Conservation (phyloP, 495 filamentous ascomycete species). For the Xylaria sp. region DNA sequence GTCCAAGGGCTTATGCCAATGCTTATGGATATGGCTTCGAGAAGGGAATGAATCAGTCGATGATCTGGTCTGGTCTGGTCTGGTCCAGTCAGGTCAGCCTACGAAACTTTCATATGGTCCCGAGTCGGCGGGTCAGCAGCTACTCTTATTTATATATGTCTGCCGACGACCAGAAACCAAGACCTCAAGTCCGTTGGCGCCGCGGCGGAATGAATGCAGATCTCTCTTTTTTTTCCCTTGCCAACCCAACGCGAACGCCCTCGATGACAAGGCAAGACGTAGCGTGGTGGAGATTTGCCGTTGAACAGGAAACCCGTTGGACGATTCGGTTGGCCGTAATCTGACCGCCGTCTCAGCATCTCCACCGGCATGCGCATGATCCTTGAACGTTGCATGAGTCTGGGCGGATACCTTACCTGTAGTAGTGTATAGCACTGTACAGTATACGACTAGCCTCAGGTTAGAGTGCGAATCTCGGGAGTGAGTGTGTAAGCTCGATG, state of each 20-base stretch:
- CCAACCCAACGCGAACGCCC: constrained; percentile 11
- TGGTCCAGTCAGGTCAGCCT: not conserved
- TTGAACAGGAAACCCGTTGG: constrained; percentile 12
- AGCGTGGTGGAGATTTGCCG: constrained; percentile 5
- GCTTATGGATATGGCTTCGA: too few species aligned
- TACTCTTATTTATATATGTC: constrained; percentile 24
- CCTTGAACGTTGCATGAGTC: constrained; percentile 10
- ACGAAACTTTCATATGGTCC: constrained; percentile 2
- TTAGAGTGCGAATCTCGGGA: not conserved
- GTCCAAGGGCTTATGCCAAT: not conserved
- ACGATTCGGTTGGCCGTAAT: constrained; percentile 19
- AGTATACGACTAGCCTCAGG: not conserved
- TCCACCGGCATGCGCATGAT: constrained; percentile 23
- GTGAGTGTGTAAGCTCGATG: constrained; percentile 11
- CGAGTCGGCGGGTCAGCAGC: constrained; percentile 5
- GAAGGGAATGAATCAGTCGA: not conserved
- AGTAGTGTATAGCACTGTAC: not conserved
- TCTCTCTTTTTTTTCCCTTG: not conserved
- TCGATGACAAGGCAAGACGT: constrained; percentile 2
- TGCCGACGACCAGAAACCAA: too few species aligned
- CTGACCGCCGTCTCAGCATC: constrained; percentile 21
- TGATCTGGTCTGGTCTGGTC: too few species aligned
- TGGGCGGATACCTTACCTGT: constrained; percentile 16
- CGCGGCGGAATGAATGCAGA: constrained; percentile 11
- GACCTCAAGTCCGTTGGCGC: not conserved